A percentile compares a stretch with the other conserved stretches of the same genome.
These are phyloP conservation scores for Teratosphaeriaceae sp. DNA, from an alignment of 2,329 filamentous ascomycete genomes.

Conservation along the genomic window DNA sequence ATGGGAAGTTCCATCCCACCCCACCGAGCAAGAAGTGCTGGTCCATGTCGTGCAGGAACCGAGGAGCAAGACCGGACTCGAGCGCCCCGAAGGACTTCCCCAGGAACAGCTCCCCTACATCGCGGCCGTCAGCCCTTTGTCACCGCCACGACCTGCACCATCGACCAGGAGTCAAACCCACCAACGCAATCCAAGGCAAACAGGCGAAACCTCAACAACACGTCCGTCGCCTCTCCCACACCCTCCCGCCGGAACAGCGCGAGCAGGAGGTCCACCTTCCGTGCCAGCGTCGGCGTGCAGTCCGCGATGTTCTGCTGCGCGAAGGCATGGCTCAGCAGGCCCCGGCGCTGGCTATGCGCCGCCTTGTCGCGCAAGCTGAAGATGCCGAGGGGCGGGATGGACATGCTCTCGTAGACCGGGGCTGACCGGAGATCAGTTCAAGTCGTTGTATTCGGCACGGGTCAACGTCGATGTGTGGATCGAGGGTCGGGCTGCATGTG, in stretches of 20 bases:
- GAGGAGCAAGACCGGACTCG: neutral
- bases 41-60: conserved; percentile 3
- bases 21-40: neutral
- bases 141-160: too few species aligned
- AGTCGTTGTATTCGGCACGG: too few species aligned
- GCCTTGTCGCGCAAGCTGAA: conserved; percentile 4
- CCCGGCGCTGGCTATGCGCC: neutral
- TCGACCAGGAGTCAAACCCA: too few species aligned
- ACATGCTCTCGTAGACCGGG: conserved; percentile 4
- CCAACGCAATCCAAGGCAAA: conserved; percentile 2
- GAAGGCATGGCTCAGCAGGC: conserved; percentile 3
- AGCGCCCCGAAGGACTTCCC: conserved; percentile 1
- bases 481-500: neutral
- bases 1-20: neutral
- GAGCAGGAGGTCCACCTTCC: neutral
- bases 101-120: conserved; percentile 3
- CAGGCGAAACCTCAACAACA: conserved; percentile 1
- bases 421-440: neutral
- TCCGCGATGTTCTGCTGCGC: conserved; percentile 3
- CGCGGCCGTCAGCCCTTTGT: neutral
- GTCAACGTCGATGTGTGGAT: too few species aligned
- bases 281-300: neutral
- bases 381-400: neutral
- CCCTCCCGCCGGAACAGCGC: neutral
- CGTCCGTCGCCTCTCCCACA: neutral